These are phyloP conservation scores for Miamiensis avidus DNA, from an alignment of 169 alveolate genomes.

Conservation along the genomic window DNA sequence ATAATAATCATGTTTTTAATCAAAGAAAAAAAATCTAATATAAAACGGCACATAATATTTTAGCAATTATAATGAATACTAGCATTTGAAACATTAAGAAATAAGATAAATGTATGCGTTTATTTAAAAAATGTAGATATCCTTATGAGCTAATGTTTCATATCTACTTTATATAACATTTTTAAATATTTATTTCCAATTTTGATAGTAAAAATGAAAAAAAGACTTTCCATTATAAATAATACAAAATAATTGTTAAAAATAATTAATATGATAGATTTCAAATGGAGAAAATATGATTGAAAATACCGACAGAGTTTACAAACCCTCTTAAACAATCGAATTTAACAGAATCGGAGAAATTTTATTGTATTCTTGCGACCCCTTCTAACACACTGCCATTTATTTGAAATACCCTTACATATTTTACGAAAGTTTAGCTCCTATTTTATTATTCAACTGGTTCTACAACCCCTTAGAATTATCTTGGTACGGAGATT, in stretches of 20 bases:
- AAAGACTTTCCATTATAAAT: neutral
- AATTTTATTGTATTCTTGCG: constrained; percentile 67
- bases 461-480: constrained; percentile 67
- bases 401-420: constrained; percentile 75
- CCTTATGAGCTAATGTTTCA: too few species aligned
- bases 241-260: too few species aligned
- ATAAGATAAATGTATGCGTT: too few species aligned
- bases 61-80: too few species aligned
- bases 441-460: constrained; percentile 64
- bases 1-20: too few species aligned
- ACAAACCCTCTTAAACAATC: constrained; percentile 67
- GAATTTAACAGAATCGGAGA: constrained; percentile 78
- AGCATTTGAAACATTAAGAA: too few species aligned
- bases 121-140: too few species aligned
- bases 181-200: too few species aligned
- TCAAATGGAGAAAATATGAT: constrained; percentile 25
- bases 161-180: too few species aligned
- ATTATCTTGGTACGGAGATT: constrained; percentile 65
- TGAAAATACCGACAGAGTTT: constrained; percentile 62
- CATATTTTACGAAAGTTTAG: constrained; percentile 50
- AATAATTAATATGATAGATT: neutral
- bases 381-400: constrained; percentile 54
- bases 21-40: too few species aligned
- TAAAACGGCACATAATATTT: too few species aligned
- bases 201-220: too few species aligned